Evolutionary conservation across 345 rosid genomes (phyloP).

Genomic region (Eucalyptus shirleyi): DNA sequence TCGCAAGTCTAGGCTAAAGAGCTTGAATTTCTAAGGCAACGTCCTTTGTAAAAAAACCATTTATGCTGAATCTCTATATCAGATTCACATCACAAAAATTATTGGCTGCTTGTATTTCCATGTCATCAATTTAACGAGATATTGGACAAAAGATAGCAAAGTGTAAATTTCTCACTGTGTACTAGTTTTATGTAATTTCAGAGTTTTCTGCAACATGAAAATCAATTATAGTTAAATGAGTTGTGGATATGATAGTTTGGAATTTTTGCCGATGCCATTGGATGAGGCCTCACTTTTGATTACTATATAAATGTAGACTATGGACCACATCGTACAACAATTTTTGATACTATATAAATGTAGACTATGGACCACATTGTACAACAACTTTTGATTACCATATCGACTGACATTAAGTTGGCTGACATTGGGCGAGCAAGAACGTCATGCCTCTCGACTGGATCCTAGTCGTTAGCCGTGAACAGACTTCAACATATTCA

Average conservation of each 20-base stretch:
- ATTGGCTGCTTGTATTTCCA: neutral
- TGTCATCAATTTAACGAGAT: neutral
- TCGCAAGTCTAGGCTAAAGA: neutral
- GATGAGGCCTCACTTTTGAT: too few species aligned
- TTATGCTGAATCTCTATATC: neutral
- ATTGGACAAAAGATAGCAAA: rapidly evolving
- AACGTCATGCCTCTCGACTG: neutral
- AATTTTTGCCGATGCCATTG: too few species aligned
- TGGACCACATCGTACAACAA: too few species aligned
- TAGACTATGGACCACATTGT: too few species aligned
- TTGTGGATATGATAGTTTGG: too few species aligned
- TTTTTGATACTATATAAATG: neutral
- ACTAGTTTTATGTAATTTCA: neutral
- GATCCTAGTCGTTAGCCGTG: neutral
- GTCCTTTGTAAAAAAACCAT: neutral
- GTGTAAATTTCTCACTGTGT: neutral
- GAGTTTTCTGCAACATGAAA: rapidly evolving
- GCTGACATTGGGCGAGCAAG: too few species aligned
- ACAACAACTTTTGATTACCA: neutral
- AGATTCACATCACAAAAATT: neutral
- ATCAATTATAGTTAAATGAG: too few species aligned
- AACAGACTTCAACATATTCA: neutral
- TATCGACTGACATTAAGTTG: neutral
- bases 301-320: too few species aligned
- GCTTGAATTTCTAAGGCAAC: neutral